Percentiles rank a stretch among this genome's conserved stretches.
Conservation (phyloP, 495 filamentous ascomycete genomes). For the Haplographium delicatum region DNA sequence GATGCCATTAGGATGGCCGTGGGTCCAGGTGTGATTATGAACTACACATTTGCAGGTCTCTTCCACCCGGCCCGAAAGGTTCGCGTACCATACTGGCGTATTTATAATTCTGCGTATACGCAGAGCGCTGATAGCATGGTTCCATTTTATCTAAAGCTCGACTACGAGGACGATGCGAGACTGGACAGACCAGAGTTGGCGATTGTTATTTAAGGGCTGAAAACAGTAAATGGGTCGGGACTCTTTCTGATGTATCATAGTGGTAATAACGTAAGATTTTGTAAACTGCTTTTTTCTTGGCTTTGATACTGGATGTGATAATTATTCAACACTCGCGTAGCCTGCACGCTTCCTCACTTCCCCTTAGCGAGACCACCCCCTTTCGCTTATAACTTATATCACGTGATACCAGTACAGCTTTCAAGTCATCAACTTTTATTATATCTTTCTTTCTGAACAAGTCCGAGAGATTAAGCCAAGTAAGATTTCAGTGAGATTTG, state of each 20-base stretch:
- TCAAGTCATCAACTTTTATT: too few species aligned
- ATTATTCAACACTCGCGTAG: too few species aligned
- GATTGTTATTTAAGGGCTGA: slow-evolving; percentile 62
- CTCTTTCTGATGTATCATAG: neutral
- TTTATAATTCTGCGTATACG: slow-evolving; percentile 98
- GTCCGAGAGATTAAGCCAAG: too few species aligned
- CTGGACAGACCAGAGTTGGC: slow-evolving; percentile 71
- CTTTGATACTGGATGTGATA: neutral
- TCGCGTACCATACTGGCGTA: slow-evolving; percentile 82
- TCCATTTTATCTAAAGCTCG: slow-evolving; percentile 85
- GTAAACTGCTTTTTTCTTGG: neutral
- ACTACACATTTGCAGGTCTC: slow-evolving; percentile 95
- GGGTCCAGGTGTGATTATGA: slow-evolving; percentile 85
- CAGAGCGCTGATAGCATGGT: slow-evolving; percentile 90
- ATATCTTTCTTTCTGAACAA: too few species aligned
- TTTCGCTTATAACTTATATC: too few species aligned
- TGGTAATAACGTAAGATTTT: neutral
- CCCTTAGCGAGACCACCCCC: too few species aligned
- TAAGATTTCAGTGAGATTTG: too few species aligned
- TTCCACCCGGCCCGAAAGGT: slow-evolving; percentile 98
- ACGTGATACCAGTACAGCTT: too few species aligned
- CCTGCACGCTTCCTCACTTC: too few species aligned
- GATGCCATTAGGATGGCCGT: slow-evolving; percentile 94
- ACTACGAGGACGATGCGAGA: slow-evolving; percentile 70
- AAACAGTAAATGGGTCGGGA: neutral